Conservation (phyloP, 2,329 filamentous ascomycete genomes). For the Cladosporium colombiae region DNA sequence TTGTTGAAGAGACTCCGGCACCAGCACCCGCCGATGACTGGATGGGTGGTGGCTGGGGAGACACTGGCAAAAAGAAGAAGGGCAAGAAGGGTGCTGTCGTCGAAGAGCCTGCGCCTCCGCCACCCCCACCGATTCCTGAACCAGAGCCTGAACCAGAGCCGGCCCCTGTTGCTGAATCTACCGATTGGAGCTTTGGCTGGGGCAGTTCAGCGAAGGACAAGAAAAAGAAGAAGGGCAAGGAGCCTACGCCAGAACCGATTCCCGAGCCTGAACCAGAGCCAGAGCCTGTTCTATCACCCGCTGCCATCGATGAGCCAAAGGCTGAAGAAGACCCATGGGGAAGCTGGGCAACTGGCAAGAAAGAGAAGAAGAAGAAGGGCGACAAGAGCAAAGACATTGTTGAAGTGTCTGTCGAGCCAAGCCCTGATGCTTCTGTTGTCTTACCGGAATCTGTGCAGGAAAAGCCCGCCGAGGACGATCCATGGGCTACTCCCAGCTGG, state of each 20-base stretch:
- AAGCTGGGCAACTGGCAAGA: slow-evolving; percentile 58
- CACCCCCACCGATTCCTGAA: slow-evolving; percentile 8
- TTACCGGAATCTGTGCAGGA: slow-evolving; percentile 44
- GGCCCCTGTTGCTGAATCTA: slow-evolving; percentile 1
- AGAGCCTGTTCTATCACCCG: slow-evolving; percentile 40
- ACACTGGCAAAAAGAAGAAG: slow-evolving; percentile 33
- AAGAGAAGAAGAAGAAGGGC: slow-evolving; percentile 52
- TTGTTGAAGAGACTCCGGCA: slow-evolving; percentile 21
- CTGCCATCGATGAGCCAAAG: slow-evolving; percentile 53
- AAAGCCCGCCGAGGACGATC: slow-evolving; percentile 39
- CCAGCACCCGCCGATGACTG: slow-evolving; percentile 30
- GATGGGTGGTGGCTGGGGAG: slow-evolving; percentile 29
- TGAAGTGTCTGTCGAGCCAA: slow-evolving; percentile 38
- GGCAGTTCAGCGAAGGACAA: slow-evolving; percentile 24
- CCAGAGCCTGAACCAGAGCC: slow-evolving; percentile 11
- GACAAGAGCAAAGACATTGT: slow-evolving; percentile 40
- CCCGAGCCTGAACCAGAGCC: slow-evolving; percentile 29
- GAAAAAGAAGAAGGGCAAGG: slow-evolving; percentile 31
- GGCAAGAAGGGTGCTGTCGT: slow-evolving; percentile 31
- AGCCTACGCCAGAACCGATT: slow-evolving; percentile 22
- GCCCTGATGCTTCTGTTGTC: slow-evolving; percentile 41
- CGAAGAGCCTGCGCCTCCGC: slow-evolving; percentile 19
- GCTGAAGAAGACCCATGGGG: slow-evolving; percentile 50
- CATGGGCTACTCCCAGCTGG: slow-evolving; percentile 26
- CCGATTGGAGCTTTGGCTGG: slow-evolving; percentile 21